Evolutionary conservation across 192 early-diverging fungal genomes (phyloP), one percentile per base, ranked within the genome.

Genomic region (Umbelopsis sp.): DNA sequence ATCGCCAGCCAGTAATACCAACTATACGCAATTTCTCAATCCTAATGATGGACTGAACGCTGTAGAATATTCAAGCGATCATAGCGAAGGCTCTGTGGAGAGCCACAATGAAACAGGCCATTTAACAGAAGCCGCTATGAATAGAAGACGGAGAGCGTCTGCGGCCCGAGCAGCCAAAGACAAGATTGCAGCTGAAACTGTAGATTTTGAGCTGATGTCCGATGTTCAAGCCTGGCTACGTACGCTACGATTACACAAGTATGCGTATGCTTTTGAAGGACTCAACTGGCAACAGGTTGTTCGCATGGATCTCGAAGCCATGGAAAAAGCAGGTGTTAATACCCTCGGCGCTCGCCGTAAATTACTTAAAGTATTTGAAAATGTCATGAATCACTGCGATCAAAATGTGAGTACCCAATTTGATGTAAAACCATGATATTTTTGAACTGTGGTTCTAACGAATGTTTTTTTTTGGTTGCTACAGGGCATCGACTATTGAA

Each of bases 341-440:
- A 78, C 76, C 15, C 66, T 73, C 4, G 76, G 76, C n/a, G 76
- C 76, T 16, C 52, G 76, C 65, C 52, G 71, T 47, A 78, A 78
- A 44, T 21, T 78, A 48, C 61, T 78, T 18, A 78, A 78, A 66
- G 76, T 78, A 12, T 78, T 78, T 67, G 76, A 78, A 67, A 78
- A 78, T 49, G 76, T 78, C 20, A 46, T 70, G 23, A 64, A 52
- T 21, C 68, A 78, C 35, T 78, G 76, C 52, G 23, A 70, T n/a
- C 61, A 78, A 25, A 69, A 78, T 30, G 76, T 73, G 53, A 73
- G 76, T 58, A 6, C 7, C 23, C 1, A 35, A 12, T 13, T 21
- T 50, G 4, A 7, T 20, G 2, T 16, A 35, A 49, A 68, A 15
- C 16, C 46, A 20, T 18, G 37, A 41, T 41, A 41, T 72, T 27